Conservation (phyloP, 495 filamentous ascomycete species). For the Xylaria acuta region DNA sequence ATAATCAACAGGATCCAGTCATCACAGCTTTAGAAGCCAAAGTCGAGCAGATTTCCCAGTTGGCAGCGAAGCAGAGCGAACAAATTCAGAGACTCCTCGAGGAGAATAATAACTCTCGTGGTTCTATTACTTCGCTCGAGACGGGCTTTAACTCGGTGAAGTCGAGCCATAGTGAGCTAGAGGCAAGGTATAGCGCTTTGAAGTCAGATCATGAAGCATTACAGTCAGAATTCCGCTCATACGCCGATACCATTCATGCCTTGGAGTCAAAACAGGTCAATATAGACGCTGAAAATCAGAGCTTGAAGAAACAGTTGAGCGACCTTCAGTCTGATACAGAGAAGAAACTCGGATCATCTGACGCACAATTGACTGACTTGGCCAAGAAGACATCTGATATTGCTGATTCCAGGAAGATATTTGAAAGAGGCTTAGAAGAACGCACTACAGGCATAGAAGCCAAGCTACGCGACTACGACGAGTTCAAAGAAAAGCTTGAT, state of each 20-base stretch:
- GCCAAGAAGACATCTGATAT: slow-evolving; percentile 4
- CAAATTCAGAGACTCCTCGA: slow-evolving; percentile 30
- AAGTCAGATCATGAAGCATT: slow-evolving; percentile 26
- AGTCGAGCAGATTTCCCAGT: slow-evolving; percentile 29
- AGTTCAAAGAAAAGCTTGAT: slow-evolving; percentile 29
- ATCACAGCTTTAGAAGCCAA: slow-evolving; percentile 30
- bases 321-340: slow-evolving; percentile 15
- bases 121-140: slow-evolving; percentile 23
- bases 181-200: not conserved
- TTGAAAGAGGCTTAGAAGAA: not conserved
- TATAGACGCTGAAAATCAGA: slow-evolving; percentile 12
- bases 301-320: slow-evolving; percentile 12
- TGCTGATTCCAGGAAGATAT: not conserved
- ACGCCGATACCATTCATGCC: not conserved
- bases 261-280: slow-evolving; percentile 7
- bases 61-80: slow-evolving; percentile 24
- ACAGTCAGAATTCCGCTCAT: not conserved
- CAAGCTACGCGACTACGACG: slow-evolving; percentile 25
- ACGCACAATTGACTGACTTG: slow-evolving; percentile 2
- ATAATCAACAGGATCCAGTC: slow-evolving; percentile 21
- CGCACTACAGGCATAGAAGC: slow-evolving; percentile 12
- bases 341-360: not conserved
- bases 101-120: slow-evolving; percentile 17
- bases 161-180: not conserved
- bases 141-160: slow-evolving; percentile 25